A percentile compares a stretch with the other conserved stretches of the same genome.
Evolutionary conservation across 148 eudicot genomes (phyloP).

Genomic region (Amaranthus cruentus): DNA sequence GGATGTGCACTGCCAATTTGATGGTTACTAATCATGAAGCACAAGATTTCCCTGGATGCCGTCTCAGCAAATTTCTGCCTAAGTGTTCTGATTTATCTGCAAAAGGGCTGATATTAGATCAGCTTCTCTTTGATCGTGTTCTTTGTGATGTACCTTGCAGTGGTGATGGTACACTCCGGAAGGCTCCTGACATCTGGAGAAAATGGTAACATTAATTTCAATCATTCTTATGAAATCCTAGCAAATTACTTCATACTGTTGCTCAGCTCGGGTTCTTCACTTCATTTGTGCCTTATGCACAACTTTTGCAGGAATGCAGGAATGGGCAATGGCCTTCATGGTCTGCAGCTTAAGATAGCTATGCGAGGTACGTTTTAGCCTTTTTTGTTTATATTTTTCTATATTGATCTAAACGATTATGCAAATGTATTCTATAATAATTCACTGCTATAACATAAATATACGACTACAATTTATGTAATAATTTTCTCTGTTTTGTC

Average conservation of each 20-base stretch:
- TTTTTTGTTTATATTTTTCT: no score
- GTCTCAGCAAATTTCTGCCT: constrained; percentile 46
- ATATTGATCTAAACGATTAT: no score
- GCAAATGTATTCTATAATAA: no score
- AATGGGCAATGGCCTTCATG: constrained; percentile 88
- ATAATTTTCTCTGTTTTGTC: no score
- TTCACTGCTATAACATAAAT: no score
- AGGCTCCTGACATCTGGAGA: constrained; percentile 99
- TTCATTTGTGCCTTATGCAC: constrained; percentile 5
- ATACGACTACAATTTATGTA: no score
- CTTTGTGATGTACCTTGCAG: constrained; percentile 99
- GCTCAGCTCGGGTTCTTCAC: constrained; percentile 8
- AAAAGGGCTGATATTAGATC: constrained; percentile 41
- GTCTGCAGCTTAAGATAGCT: constrained; percentile 83
- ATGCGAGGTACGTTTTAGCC: constrained; percentile 64
- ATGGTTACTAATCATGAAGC: constrained; percentile 98
- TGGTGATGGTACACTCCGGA: constrained; percentile 97
- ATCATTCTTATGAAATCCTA: not conserved
- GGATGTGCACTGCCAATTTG: constrained; percentile 98
- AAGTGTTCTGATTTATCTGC: constrained; percentile 31
- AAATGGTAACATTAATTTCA: constrained; percentile 59
- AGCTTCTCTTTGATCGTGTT: constrained; percentile 91
- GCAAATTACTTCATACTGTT: not conserved
- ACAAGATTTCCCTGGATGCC: constrained; percentile 92
- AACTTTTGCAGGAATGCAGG: constrained; percentile 64